Percentiles rank a stretch among this genome's conserved stretches.
These are phyloP conservation scores for Talaromyces albobiverticillius DNA, from an alignment of 2,329 filamentous ascomycete genomes.

Conservation along the genomic window DNA sequence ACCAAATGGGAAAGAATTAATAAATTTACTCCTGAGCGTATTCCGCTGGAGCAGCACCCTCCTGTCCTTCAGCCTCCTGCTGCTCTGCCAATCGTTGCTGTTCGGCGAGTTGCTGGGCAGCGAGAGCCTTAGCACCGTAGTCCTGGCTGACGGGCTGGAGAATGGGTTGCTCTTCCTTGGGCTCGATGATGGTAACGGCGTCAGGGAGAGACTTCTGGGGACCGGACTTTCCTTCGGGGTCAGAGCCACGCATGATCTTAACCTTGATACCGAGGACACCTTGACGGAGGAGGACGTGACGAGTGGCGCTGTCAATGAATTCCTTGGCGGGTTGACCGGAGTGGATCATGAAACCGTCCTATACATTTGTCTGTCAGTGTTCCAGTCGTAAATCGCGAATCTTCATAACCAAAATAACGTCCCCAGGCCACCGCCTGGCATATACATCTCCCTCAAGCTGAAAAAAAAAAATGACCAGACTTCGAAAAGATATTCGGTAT, in stretches of 20 bases:
- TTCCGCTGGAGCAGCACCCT: conserved; percentile 39
- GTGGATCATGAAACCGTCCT: conserved; percentile 99
- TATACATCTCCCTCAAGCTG: not conserved
- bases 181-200: conserved; percentile 99
- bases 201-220: conserved; percentile 97
- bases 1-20: conserved; percentile 27
- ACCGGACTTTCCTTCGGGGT: conserved; percentile 98
- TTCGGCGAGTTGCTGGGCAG: conserved; percentile 56
- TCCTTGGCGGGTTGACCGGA: conserved; percentile 99
- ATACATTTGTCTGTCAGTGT: conserved; percentile 12
- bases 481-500: no score
- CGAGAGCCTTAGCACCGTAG: conserved; percentile 89
- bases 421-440: not conserved
- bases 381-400: not conserved
- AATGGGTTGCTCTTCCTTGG: conserved; percentile 97
- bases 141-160: conserved; percentile 96
- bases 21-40: conserved; percentile 47
- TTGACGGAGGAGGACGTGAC: conserved; percentile 99
- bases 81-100: conserved; percentile 59
- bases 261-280: conserved; percentile 99
- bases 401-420: no score
- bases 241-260: conserved; percentile 99
- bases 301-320: conserved; percentile 98
- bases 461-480: no score
- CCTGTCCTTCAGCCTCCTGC: conserved; percentile 50